These are phyloP conservation scores for Maudiozyma pseudohumilis DNA, from an alignment of 805 yeast genomes.

Conservation along the genomic window DNA sequence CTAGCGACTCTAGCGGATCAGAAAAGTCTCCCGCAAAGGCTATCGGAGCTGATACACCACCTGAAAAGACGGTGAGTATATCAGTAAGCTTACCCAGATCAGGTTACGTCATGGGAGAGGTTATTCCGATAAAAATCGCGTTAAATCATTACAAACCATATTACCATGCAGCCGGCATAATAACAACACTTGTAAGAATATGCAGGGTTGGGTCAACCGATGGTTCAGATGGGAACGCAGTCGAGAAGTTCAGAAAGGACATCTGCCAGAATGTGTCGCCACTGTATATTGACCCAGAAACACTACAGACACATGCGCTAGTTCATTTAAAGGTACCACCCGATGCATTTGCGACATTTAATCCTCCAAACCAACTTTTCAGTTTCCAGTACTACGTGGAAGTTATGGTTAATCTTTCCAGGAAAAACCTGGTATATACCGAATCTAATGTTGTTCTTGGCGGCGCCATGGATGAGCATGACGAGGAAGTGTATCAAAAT, in stretches of 20 bases:
- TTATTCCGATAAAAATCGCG: constrained; percentile 58
- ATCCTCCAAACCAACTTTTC: constrained; percentile 47
- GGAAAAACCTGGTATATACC: constrained; percentile 35
- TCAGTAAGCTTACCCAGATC: constrained; percentile 42
- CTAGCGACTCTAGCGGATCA: constrained; percentile 1
- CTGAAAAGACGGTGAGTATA: constrained; percentile 30
- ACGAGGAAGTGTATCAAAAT: neutral
- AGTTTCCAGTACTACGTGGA: constrained; percentile 80
- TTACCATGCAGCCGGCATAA: constrained; percentile 61
- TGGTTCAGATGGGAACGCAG: constrained; percentile 35
- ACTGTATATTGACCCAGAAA: constrained; percentile 50
- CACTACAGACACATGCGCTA: constrained; percentile 45
- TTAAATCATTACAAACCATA: constrained; percentile 63
- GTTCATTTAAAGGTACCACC: constrained; percentile 66
- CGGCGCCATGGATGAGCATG: constrained; percentile 18
- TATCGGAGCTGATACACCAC: neutral
- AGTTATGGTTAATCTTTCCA: constrained; percentile 70
- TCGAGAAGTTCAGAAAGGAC: constrained; percentile 67
- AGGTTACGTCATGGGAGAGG: constrained; percentile 74
- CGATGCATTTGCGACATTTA: constrained; percentile 78
- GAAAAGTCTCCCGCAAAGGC: neutral
- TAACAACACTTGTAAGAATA: constrained; percentile 69
- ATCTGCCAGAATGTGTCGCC: constrained; percentile 70
- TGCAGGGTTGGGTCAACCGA: constrained; percentile 52
- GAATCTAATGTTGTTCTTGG: constrained; percentile 26